A percentile compares a stretch with the other conserved stretches of the same genome.
Evolutionary conservation across 2,329 filamentous ascomycete genomes (phyloP).

Genomic region (Alternaria triticina): DNA sequence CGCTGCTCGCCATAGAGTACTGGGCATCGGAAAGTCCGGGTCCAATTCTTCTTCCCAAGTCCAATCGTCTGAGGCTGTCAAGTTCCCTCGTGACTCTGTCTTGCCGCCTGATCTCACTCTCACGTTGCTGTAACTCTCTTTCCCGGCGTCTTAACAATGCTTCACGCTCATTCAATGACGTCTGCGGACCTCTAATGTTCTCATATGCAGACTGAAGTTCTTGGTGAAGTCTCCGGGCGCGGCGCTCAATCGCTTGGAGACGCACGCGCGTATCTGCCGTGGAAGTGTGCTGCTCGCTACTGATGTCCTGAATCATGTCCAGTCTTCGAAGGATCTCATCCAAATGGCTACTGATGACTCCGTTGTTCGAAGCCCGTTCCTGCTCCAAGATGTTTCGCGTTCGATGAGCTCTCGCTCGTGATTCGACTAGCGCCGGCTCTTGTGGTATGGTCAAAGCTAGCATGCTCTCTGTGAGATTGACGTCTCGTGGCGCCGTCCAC

Average conservation of each 20-base stretch:
- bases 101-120: background rate
- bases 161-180: background rate
- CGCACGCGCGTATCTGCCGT: background rate
- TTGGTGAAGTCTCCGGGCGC: background rate
- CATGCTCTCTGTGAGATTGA: background rate
- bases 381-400: background rate
- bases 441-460: background rate
- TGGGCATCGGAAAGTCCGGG: background rate
- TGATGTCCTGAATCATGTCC: background rate
- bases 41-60: background rate
- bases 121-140: background rate
- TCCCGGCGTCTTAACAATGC: background rate
- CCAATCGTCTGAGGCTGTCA: background rate
- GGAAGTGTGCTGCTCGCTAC: background rate
- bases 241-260: slow-evolving; percentile 2
- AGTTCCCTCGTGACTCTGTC: background rate
- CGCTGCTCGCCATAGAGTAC: background rate
- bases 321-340: background rate
- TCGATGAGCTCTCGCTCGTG: background rate
- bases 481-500: background rate
- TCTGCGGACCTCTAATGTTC: no score
- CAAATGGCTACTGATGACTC: background rate
- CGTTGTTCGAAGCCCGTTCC: background rate
- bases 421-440: background rate
- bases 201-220: background rate